phyloP scores from a whole-genome alignment of 1,284 basidiomycete genomes.

The Coniophora puteana region DNA sequence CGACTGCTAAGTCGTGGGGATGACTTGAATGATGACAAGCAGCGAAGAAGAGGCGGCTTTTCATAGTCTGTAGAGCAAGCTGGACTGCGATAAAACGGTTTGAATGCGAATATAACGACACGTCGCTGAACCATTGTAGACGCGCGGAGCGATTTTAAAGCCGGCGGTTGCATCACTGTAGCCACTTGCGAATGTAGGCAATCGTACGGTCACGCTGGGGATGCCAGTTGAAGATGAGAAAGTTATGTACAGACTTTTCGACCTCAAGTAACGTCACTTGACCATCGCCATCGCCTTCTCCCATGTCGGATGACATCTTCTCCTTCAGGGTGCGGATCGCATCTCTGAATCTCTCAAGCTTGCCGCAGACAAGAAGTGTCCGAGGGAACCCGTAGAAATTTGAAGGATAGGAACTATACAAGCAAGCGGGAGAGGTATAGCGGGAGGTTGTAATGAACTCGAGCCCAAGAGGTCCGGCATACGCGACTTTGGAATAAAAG shows the following conservation, averaged over 20 bases:
- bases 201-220: constrained; percentile 11
- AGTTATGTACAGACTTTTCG: constrained; percentile 21
- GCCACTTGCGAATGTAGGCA: constrained; percentile 16
- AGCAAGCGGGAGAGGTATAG: constrained; percentile 56
- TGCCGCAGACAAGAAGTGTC: constrained; percentile 52
- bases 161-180: neutral
- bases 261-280: constrained; percentile 12
- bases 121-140: no score
- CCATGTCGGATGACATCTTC: constrained; percentile 31
- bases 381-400: constrained; percentile 50
- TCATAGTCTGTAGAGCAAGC: no score
- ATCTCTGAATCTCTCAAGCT: constrained; percentile 50
- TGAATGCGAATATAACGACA: no score
- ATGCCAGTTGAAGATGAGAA: constrained; percentile 7
- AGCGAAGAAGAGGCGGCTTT: no score
- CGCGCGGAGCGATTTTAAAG: no score
- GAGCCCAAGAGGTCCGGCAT: constrained; percentile 39
- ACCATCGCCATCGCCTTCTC: constrained; percentile 7
- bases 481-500: constrained; percentile 33
- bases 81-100: no score
- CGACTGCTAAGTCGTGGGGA: no score
- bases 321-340: constrained; percentile 40
- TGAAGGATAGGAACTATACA: constrained; percentile 27
- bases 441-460: constrained; percentile 38
- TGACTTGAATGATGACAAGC: no score